Conservation (phyloP, 805 yeast genomes). For the Barnettozyma sp. region DNA sequence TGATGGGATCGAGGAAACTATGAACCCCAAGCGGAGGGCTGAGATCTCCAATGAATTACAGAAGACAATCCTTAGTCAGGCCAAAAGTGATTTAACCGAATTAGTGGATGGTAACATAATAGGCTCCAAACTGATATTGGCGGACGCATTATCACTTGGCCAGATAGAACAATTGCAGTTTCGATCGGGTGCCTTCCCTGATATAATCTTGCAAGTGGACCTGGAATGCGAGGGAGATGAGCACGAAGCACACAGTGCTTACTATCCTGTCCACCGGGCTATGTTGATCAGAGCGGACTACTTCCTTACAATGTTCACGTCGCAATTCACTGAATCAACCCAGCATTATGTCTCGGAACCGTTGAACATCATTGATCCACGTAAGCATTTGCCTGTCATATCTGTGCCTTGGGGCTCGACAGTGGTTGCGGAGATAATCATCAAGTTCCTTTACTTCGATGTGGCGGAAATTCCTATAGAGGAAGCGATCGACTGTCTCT, state of each 20-base stretch:
- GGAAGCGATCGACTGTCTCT: conserved; percentile 48
- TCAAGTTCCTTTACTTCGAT: conserved; percentile 57
- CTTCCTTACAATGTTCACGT: conserved; percentile 55
- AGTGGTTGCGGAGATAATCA: conserved; percentile 42
- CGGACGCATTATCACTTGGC: conserved; percentile 6
- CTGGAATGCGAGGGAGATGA: conserved; percentile 23
- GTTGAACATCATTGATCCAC: conserved; percentile 11
- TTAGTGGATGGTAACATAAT: conserved; percentile 18
- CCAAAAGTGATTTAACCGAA: conserved; percentile 17
- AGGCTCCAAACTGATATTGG: conserved; percentile 10
- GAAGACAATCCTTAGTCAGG: conserved; percentile 14
- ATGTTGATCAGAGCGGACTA: conserved; percentile 56
- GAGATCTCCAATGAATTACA: conserved; percentile 27
- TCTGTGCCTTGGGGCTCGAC: conserved; percentile 26
- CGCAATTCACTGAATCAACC: conserved; percentile 36
- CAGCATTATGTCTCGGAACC: conserved; percentile 11
- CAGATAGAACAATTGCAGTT: conserved; percentile 12
- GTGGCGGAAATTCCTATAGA: conserved; percentile 43
- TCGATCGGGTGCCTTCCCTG: conserved; percentile 34
- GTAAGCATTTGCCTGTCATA: conserved; percentile 26
- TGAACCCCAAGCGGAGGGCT: conserved; percentile 27
- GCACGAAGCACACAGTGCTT: too few species aligned
- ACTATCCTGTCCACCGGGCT: conserved; percentile 60
- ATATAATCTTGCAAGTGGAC: conserved; percentile 36
- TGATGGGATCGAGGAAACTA: conserved; percentile 21